Base-by-base conservation (phyloP, 2,329 filamentous ascomycete species). In the Fusarium chuoi region DNA sequence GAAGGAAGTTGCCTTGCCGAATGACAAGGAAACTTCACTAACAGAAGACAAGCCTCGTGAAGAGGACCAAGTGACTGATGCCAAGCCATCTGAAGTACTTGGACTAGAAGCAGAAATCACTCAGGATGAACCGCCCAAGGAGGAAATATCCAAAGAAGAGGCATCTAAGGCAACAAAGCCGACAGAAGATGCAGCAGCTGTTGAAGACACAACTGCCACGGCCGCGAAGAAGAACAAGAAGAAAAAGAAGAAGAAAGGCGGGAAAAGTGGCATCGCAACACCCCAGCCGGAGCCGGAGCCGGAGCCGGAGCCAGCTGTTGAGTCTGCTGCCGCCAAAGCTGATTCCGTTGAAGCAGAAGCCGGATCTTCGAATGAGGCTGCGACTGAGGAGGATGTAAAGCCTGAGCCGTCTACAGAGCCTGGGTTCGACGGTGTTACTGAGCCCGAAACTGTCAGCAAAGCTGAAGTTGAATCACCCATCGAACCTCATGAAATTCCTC, bases 171-270 rank as follows among this genome's bases (percentile, higher is more conserved):
- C 57, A 17, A 36, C n/a, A 42, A 51, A 39, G 18, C 51, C 46
- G 42, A 36, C 48, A 33, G 74, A 74, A 44, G 62, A 59, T 22
- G 44, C 58, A 33, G 56, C 45, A 14, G 41, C 36, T 58, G n/a
- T 36, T 20, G 38, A 41, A 15, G 65, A 60, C 35, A n/a, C 51
- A 15, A 45, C 41, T 36, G 26, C 33, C 38, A 30, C 39, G 35
- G 15, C 54, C 26, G 26, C 65, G 45, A 72, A 57, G 38, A 66
- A 70, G 44, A 46, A 48, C 26, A 70, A 28, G 57, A 76, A 49
- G 57, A 73, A 60, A 44, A 62, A 46, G n/a, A 66, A 68, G 59
- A 74, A 59, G 61, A 62, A 58, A 55, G 61, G 48, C 17, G 55
- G 33, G 18, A 60, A 66, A 35, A 58, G 60, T 41, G 54, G 66